These are phyloP conservation scores for Aspergillus sp. DNA, from an alignment of 2,329 filamentous ascomycete species.

Conservation along the genomic window DNA sequence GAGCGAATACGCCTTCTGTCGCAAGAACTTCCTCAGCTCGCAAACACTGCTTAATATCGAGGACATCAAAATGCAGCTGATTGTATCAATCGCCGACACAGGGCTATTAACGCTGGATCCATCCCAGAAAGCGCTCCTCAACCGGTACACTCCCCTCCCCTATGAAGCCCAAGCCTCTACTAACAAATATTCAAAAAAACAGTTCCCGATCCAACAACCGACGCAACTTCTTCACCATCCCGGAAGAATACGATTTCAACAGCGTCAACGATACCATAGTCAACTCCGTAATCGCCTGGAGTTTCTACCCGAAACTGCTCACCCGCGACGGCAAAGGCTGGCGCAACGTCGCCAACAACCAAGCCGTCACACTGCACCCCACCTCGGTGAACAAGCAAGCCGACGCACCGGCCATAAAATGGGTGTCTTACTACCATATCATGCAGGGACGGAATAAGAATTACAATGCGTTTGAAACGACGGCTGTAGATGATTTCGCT, in stretches of 20 bases:
- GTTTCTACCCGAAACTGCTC: constrained; percentile 93
- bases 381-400: constrained; percentile 80
- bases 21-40: constrained; percentile 89
- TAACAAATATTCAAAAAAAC: constrained; percentile 24
- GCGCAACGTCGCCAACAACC: constrained; percentile 91
- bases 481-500: constrained; percentile 76
- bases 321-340: constrained; percentile 81
- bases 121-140: constrained; percentile 70
- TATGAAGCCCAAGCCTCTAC: neutral
- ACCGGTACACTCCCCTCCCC: constrained; percentile 50
- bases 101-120: constrained; percentile 76
- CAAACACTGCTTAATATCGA: constrained; percentile 91
- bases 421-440: constrained; percentile 94
- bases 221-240: constrained; percentile 81
- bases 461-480: constrained; percentile 89
- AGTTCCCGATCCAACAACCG: constrained; percentile 63
- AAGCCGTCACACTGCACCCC: constrained; percentile 82
- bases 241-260: constrained; percentile 71
- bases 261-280: constrained; percentile 79
- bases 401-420: constrained; percentile 58
- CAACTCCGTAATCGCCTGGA: constrained; percentile 83
- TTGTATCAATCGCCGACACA: constrained; percentile 81
- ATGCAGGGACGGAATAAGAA: constrained; percentile 82
- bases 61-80: constrained; percentile 88
- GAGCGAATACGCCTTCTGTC: constrained; percentile 87